A percentile compares a stretch with the other conserved stretches of the same genome.
Evolutionary conservation across 805 yeast genomes (phyloP).

Genomic region (Yarrowia yakushimensis): DNA sequence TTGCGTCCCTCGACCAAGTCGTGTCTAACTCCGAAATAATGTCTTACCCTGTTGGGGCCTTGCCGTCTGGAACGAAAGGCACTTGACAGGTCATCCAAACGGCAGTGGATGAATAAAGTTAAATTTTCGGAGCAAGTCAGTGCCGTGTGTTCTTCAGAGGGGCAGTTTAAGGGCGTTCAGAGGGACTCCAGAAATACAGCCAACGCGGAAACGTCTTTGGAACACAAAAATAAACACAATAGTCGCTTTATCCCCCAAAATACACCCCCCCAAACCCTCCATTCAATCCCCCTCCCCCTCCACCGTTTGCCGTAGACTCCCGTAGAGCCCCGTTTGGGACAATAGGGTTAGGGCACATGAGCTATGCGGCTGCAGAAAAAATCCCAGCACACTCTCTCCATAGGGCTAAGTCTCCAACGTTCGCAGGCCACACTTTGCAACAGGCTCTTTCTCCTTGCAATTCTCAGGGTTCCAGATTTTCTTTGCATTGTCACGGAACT

Average conservation of each 20-base stretch:
- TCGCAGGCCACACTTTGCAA: neutral
- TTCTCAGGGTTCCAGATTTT: neutral
- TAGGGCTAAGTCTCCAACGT: neutral
- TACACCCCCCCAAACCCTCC: too few relatives aligned
- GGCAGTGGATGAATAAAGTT: neutral
- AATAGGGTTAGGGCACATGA: conserved; percentile 12
- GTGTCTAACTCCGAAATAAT: neutral
- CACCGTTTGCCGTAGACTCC: neutral
- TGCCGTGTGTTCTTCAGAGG: too few relatives aligned
- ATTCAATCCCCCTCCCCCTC: too few relatives aligned
- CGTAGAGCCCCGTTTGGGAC: conserved; percentile 13
- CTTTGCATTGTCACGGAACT: conserved; percentile 24
- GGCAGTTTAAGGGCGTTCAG: too few relatives aligned
- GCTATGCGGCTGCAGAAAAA: conserved; percentile 22
- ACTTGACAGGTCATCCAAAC: neutral
- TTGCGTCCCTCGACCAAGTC: neutral
- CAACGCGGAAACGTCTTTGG: too few relatives aligned
- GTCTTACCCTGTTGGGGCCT: neutral
- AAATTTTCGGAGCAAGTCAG: neutral
- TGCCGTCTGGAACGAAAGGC: neutral
- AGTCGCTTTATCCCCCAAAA: too few relatives aligned
- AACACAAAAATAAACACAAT: too few relatives aligned
- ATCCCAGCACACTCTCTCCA: neutral
- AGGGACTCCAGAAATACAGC: too few relatives aligned
- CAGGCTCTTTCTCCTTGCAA: neutral